phyloP scores from a whole-genome alignment of 495 filamentous ascomycete genomes.

The Penicilliopsis zonata region DNA sequence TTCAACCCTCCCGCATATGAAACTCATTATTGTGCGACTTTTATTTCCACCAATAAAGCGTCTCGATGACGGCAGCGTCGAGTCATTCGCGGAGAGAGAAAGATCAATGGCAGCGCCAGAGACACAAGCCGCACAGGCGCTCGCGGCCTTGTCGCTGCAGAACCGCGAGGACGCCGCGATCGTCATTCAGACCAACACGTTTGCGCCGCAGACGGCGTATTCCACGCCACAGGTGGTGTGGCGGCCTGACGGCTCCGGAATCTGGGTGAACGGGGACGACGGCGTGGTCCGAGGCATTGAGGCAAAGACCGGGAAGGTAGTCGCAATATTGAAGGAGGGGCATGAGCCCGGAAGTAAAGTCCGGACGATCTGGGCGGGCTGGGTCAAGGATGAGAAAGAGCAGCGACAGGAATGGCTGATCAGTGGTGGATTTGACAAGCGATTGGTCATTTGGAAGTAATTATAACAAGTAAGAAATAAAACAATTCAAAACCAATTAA shows the following conservation, averaged over 20 bases:
- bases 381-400: slow-evolving; percentile 23
- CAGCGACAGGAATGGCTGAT: slow-evolving; percentile 44
- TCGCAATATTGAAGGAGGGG: slow-evolving; percentile 34
- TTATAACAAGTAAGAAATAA: slow-evolving; percentile 1
- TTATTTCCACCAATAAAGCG: too few species aligned
- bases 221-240: slow-evolving; percentile 53
- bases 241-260: slow-evolving; percentile 50
- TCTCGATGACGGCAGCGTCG: slow-evolving; percentile 5
- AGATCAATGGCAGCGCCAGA: slow-evolving; percentile 2
- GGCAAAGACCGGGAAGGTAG: slow-evolving; percentile 45
- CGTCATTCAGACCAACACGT: slow-evolving; percentile 42
- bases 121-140: slow-evolving; percentile 39
- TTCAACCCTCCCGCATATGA: slow-evolving; percentile 51
- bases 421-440: slow-evolving; percentile 60
- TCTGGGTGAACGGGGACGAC: slow-evolving; percentile 64
- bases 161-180: slow-evolving; percentile 51
- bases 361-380: slow-evolving; percentile 51
- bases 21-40: slow-evolving; percentile 50
- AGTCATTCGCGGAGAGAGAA: too few species aligned
- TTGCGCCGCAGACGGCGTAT: slow-evolving; percentile 57
- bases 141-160: slow-evolving; percentile 34
- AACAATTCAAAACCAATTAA: not conserved
- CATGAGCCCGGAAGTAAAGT: slow-evolving; percentile 53
- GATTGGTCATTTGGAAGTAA: slow-evolving; percentile 46
- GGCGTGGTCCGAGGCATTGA: slow-evolving; percentile 54